Evolutionary conservation across 225 moss, liverwort and hornwort species (phyloP).

Genomic region (Physcomitrellopsis africana): DNA sequence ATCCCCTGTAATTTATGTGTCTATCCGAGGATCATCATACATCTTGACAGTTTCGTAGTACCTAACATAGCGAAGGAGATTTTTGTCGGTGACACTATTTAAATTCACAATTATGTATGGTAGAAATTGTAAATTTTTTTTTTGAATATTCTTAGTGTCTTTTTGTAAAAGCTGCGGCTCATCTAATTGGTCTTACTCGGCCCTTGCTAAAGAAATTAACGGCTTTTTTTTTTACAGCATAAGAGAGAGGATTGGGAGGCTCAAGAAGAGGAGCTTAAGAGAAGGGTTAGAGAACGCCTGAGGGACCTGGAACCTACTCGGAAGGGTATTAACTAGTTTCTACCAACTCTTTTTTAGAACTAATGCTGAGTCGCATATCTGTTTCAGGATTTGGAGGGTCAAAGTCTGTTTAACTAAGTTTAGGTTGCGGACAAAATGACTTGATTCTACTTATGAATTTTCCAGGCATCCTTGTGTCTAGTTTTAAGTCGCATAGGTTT

Average conservation of each 20-base stretch:
- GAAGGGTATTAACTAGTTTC: slow-evolving; percentile 61
- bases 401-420: slow-evolving; percentile 5
- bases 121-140: no score
- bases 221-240: slow-evolving; percentile 50
- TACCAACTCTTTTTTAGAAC: slow-evolving; percentile 2
- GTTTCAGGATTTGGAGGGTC: not conserved
- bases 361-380: not conserved
- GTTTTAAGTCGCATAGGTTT: not conserved
- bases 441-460: not conserved
- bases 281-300: slow-evolving; percentile 78
- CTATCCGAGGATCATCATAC: not conserved
- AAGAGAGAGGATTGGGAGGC: slow-evolving; percentile 95
- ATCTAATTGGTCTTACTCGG: slow-evolving; percentile 5
- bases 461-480: not conserved
- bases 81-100: no score
- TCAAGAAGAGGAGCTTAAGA: slow-evolving; percentile 85
- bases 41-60: no score
- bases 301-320: slow-evolving; percentile 85
- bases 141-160: no score
- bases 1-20: slow-evolving; percentile 16
- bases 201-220: slow-evolving; percentile 12
- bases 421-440: not conserved
- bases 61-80: no score
- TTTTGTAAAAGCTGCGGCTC: not conserved
- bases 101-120: no score